phyloP scores from a whole-genome alignment of 2,329 filamentous ascomycete genomes.

The Davidsoniella neocaledoniae region DNA sequence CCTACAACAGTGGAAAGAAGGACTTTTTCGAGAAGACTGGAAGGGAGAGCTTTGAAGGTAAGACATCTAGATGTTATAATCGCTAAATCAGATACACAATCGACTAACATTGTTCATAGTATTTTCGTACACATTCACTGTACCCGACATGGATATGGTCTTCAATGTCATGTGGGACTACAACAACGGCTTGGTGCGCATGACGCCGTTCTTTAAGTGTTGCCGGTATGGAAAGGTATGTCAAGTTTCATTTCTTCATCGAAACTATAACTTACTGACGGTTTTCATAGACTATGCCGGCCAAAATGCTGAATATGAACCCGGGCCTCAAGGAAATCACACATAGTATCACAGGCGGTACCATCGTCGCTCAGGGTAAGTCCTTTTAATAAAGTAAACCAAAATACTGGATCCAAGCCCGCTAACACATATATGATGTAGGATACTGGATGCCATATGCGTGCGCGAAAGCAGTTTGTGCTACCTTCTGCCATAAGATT shows the following conservation, averaged over 20 bases:
- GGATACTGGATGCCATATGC: conserved; percentile 94
- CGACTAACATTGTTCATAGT: conserved; percentile 29
- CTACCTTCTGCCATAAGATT: conserved; percentile 77
- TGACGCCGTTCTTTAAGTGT: conserved; percentile 90
- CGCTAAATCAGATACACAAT: not conserved
- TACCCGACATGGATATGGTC: conserved; percentile 47
- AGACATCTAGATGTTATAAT: conserved; percentile 14
- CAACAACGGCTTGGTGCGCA: conserved; percentile 80
- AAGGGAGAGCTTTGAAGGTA: conserved; percentile 77
- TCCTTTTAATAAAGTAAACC: conserved; percentile 13
- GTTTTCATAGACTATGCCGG: conserved; percentile 57
- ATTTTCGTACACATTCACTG: conserved; percentile 67
- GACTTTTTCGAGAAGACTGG: conserved; percentile 74
- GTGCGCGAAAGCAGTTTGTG: conserved; percentile 71
- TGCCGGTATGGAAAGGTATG: conserved; percentile 71
- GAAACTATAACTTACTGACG: not conserved
- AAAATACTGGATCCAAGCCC: conserved; percentile 10
- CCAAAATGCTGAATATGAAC: conserved; percentile 65
- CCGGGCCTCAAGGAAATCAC: conserved; percentile 74
- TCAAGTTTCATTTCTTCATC: not conserved
- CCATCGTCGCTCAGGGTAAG: conserved; percentile 74
- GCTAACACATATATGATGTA: conserved; percentile 22
- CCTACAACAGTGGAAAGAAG: conserved; percentile 91
- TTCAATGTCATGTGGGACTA: conserved; percentile 94
- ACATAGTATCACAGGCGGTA: conserved; percentile 86